A percentile compares a stretch with the other conserved stretches of the same genome.
phyloP scores from a whole-genome alignment of 164 flowering plant genomes.

The Nymphaea colorata region DNA sequence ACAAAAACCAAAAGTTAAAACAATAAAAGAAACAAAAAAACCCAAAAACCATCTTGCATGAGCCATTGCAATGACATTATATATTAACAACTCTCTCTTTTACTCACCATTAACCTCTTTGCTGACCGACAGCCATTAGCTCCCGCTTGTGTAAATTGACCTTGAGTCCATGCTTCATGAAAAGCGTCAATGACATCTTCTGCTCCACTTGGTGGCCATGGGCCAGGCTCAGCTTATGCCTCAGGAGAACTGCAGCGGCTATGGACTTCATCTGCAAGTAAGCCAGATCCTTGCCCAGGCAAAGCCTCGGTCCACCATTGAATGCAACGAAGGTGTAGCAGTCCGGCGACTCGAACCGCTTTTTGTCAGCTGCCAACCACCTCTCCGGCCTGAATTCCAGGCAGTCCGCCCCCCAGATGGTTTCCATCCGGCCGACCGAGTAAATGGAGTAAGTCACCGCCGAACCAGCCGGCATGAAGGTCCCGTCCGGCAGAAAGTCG shows the following conservation, averaged over 20 bases:
- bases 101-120: neutral
- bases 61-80: neutral
- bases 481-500: slow-evolving; percentile 49
- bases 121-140: neutral
- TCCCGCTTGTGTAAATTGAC: slow-evolving; percentile 56
- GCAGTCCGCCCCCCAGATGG: slow-evolving; percentile 51
- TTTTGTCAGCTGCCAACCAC: slow-evolving; percentile 36
- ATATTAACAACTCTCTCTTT: neutral
- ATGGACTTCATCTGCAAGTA: slow-evolving; percentile 89
- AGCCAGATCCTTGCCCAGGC: slow-evolving; percentile 84
- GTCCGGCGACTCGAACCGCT: slow-evolving; percentile 21
- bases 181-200: slow-evolving; percentile 83
- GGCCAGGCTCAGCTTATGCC: slow-evolving; percentile 55
- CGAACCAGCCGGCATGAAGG: slow-evolving; percentile 57
- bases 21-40: neutral
- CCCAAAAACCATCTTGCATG: neutral
- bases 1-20: neutral
- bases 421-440: slow-evolving; percentile 44
- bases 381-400: slow-evolving; percentile 50
- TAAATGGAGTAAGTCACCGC: slow-evolving; percentile 54
- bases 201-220: slow-evolving; percentile 75
- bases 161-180: slow-evolving; percentile 82
- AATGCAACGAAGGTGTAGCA: slow-evolving; percentile 57
- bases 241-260: slow-evolving; percentile 65
- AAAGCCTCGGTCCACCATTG: slow-evolving; percentile 85